A percentile compares a stretch with the other conserved stretches of the same genome.
phyloP scores from a whole-genome alignment of 2,329 filamentous ascomycete genomes.

The Trichophyton verrucosum region DNA sequence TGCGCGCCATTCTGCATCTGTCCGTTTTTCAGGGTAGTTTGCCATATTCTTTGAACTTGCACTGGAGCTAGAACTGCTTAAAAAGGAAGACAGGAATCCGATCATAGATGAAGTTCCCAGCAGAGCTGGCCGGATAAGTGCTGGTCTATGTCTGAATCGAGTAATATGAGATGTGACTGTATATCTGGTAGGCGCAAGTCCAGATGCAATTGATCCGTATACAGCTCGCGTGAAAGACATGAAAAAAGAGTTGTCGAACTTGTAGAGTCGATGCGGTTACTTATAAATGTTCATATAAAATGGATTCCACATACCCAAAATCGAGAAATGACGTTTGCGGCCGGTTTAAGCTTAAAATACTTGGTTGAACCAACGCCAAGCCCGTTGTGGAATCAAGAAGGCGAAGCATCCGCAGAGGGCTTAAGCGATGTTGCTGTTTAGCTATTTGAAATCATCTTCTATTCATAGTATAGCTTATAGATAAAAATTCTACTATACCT shows the following conservation, averaged over 20 bases:
- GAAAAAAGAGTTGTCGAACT: neutral
- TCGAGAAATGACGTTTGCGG: neutral
- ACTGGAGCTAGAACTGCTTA: slow-evolving; percentile 47
- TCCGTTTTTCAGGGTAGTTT: slow-evolving; percentile 55
- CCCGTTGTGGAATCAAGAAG: neutral
- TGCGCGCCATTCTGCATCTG: slow-evolving; percentile 76
- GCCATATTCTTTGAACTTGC: slow-evolving; percentile 13
- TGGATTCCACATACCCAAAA: neutral
- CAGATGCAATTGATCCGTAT: neutral
- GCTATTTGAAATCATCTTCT: neutral
- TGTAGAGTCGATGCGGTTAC: neutral
- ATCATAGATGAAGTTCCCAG: slow-evolving; percentile 49
- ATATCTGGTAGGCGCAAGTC: neutral
- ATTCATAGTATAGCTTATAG: neutral
- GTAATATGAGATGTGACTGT: neutral
- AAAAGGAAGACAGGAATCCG: slow-evolving; percentile 65
- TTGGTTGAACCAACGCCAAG: neutral
- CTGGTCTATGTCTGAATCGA: slow-evolving; percentile 20
- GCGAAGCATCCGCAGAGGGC: neutral
- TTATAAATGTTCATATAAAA: neutral
- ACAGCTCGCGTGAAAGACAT: neutral
- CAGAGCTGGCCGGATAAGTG: neutral
- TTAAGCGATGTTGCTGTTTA: neutral
- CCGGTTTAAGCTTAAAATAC: neutral
- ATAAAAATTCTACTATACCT: neutral